These are phyloP conservation scores for Nannochloropsis salina DNA, from an alignment of 108 stramenopile genomes.

Conservation along the genomic window DNA sequence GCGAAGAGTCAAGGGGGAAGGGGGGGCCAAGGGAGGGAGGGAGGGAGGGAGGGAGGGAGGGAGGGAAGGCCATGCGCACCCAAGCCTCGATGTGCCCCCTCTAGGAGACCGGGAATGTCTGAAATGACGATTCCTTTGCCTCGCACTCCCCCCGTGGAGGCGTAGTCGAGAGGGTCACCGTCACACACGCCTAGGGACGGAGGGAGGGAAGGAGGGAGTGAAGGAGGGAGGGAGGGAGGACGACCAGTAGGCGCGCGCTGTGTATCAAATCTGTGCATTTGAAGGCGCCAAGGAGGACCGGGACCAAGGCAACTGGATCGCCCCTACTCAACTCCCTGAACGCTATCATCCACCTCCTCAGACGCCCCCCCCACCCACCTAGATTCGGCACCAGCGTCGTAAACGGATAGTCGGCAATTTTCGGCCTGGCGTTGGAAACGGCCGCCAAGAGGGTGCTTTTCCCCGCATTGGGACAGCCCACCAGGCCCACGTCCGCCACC, in stretches of 20 bases:
- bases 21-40: background rate
- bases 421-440: slow-evolving; percentile 77
- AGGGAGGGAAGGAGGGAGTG: background rate
- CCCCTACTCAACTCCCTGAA: background rate
- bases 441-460: slow-evolving; percentile 84
- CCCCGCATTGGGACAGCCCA: slow-evolving; percentile 83
- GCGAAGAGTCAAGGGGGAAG: no score
- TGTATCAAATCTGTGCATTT: background rate
- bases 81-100: slow-evolving; percentile 70
- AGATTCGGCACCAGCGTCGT: slow-evolving; percentile 94
- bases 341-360: background rate
- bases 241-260: background rate
- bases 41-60: background rate
- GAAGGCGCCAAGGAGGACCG: background rate
- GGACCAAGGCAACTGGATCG: background rate
- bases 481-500: slow-evolving; percentile 44
- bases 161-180: background rate
- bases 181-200: background rate
- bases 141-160: background rate
- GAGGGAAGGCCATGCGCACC: no score
- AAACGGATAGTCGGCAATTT: slow-evolving; percentile 96
- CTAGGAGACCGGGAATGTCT: slow-evolving; percentile 89
- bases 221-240: background rate
- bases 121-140: slow-evolving; percentile 75
- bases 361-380: slow-evolving; percentile 67